A percentile compares a stretch with the other conserved stretches of the same genome.
Evolutionary conservation across 1,284 basidiomycete genomes (phyloP).

Genomic region (Malassezia vespertilionis): DNA sequence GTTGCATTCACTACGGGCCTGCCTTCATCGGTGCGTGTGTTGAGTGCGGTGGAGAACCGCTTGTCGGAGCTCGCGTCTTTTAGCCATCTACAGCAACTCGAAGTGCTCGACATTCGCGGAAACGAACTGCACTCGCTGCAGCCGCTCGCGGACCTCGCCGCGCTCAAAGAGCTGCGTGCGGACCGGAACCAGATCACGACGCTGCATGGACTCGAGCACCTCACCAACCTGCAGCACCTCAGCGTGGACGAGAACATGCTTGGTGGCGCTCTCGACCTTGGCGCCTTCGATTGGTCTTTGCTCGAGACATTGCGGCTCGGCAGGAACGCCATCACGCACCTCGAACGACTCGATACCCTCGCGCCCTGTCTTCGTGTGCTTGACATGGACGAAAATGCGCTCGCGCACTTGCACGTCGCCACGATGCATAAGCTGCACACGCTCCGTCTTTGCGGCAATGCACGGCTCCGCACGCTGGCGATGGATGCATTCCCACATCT

Average conservation of each 20-base stretch:
- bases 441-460: slow-evolving; percentile 72
- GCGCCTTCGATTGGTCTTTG: slow-evolving; percentile 21
- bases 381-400: slow-evolving; percentile 67
- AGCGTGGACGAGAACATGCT: slow-evolving; percentile 70
- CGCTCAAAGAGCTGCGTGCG: slow-evolving; percentile 75
- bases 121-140: slow-evolving; percentile 66
- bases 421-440: slow-evolving; percentile 53
- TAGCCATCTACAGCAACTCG: slow-evolving; percentile 70
- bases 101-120: slow-evolving; percentile 76
- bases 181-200: slow-evolving; percentile 69
- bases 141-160: slow-evolving; percentile 41
- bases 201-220: slow-evolving; percentile 65
- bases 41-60: slow-evolving; percentile 26
- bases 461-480: slow-evolving; percentile 58
- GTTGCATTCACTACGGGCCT: slow-evolving; percentile 38
- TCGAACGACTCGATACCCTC: slow-evolving; percentile 23
- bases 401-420: slow-evolving; percentile 53
- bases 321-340: slow-evolving; percentile 57
- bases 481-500: slow-evolving; percentile 61
- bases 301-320: slow-evolving; percentile 73
- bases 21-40: slow-evolving; percentile 26
- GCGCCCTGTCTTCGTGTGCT: slow-evolving; percentile 60
- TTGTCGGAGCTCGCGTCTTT: slow-evolving; percentile 80
- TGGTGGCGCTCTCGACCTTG: slow-evolving; percentile 53
- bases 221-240: slow-evolving; percentile 59